Evolutionary conservation across 257 asterid genomes (phyloP), one percentile per base, ranked within the genome.

Genomic region (Solanum habrochaites): DNA sequence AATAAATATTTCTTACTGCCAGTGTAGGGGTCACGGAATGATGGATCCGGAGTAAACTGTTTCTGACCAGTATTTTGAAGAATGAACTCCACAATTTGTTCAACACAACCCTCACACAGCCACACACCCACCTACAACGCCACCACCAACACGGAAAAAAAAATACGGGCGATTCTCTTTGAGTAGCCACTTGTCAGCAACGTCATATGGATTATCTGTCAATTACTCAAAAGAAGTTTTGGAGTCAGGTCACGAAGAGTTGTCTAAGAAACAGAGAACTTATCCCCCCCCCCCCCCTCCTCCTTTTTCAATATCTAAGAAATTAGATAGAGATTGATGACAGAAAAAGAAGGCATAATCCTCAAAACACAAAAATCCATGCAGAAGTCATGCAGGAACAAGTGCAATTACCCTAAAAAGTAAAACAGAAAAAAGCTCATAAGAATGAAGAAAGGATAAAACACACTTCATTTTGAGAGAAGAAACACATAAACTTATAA

Each of bases 151-250:
- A n/a, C n/a, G n/a, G n/a, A n/a, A n/a, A n/a, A n/a, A n/a, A n/a
- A n/a, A n/a, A n/a, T n/a, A n/a, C n/a, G n/a, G 99, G 99, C 73
- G 94, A 88, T 94, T 92, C 92, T 97, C 98, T 78, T 95, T 93
- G 88, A 97, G 93, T 45, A 97, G 94, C 99, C 99, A 97, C 93
- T 93, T 93, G 86, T 97, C 99, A 88, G 99, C 99, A 90, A 91
- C 94, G 62, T 89, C 94, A 87, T 97, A 97, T 86, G 98, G 99
- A 90, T 94, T 94, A 89, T 96, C 99, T 97, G 94, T 86, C 86
- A 87, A 91, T 72, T 58, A 87, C 85, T 87, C 90, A 87, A 40
- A 47, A 43, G 45, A 81, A 81, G 37, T 60, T 80, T 27, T n/a
- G 40, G 64, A 47, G 15, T 9, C 32, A 71, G 87, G 56, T 85